phyloP scores from a whole-genome alignment of 805 yeast species.

The Clavispora phyllophila region DNA sequence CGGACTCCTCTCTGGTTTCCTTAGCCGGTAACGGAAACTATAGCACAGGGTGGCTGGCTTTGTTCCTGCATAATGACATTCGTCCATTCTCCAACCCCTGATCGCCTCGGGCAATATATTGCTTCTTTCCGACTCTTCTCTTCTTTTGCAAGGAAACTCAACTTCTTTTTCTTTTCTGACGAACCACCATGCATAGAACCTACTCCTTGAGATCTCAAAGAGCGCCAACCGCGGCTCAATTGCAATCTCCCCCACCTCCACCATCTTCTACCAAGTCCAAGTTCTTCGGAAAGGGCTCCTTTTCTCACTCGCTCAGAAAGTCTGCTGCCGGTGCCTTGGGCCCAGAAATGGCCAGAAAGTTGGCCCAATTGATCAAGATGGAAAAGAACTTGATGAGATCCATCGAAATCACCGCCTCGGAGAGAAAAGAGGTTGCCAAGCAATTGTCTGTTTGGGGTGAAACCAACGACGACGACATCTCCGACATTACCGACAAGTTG shows the following conservation, averaged over 20 bases:
- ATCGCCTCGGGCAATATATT: neutral
- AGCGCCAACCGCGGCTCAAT: slow-evolving; percentile 96
- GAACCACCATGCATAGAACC: slow-evolving; percentile 84
- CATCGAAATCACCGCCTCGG: slow-evolving; percentile 70
- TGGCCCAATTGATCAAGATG: slow-evolving; percentile 70
- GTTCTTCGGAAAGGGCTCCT: slow-evolving; percentile 82
- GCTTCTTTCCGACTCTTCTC: neutral
- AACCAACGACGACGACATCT: slow-evolving; percentile 78
- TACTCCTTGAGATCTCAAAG: slow-evolving; percentile 91
- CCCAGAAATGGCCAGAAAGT: slow-evolving; percentile 72
- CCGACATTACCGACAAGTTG: slow-evolving; percentile 81
- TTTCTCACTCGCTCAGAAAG: slow-evolving; percentile 58
- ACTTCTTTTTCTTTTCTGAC: neutral
- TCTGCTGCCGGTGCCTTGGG: slow-evolving; percentile 75
- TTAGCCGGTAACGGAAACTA: neutral
- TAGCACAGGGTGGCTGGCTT: slow-evolving; percentile 6
- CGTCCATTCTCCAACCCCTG: slow-evolving; percentile 3
- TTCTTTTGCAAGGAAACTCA: neutral
- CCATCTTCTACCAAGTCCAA: slow-evolving; percentile 83
- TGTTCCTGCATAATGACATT: slow-evolving; percentile 3
- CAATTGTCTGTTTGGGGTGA: slow-evolving; percentile 86
- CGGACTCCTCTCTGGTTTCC: too few relatives aligned
- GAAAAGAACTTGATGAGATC: slow-evolving; percentile 80
- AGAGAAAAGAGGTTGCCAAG: slow-evolving; percentile 76
- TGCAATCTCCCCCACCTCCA: slow-evolving; percentile 94